Conservation (phyloP, 1,139 yeast species). For the Yamadazyma trypodendri region DNA sequence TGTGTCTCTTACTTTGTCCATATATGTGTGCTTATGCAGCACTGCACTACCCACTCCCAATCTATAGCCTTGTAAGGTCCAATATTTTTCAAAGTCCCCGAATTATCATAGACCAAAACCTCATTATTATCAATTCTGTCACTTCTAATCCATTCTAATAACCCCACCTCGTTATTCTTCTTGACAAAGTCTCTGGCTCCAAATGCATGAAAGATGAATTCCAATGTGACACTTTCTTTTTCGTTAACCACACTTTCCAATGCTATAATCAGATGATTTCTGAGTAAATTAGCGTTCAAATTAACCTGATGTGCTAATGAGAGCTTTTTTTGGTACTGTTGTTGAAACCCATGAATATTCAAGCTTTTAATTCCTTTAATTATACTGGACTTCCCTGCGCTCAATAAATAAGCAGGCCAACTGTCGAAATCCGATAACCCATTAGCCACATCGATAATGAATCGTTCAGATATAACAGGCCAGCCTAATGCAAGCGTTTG, state of each 20-base stretch:
- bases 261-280: conserved; percentile 30
- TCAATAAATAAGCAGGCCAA: conserved; percentile 62
- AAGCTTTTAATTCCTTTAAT: conserved; percentile 37
- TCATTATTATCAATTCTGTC: conserved; percentile 4
- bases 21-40: conserved; percentile 52
- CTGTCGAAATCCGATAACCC: conserved; percentile 19
- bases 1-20: no score
- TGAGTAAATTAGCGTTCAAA: conserved; percentile 36
- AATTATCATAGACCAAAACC: conserved; percentile 28
- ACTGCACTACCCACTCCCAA: conserved; percentile 67
- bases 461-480: conserved; percentile 73
- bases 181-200: conserved; percentile 32
- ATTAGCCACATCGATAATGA: conserved; percentile 52
- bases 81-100: conserved; percentile 6
- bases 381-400: conserved; percentile 63
- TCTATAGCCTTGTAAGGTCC: conserved; percentile 13
- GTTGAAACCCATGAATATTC: conserved; percentile 41
- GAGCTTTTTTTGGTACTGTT: conserved; percentile 22
- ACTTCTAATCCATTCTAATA: conserved; percentile 5
- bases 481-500: conserved; percentile 86
- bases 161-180: conserved; percentile 6
- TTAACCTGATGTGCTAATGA: conserved; percentile 35
- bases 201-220: conserved; percentile 46
- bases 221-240: conserved; percentile 33
- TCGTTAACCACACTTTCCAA: conserved; percentile 21